Base-by-base conservation (phyloP, 192 early-diverging fungal species). In the Ambispora gerdemannii region DNA sequence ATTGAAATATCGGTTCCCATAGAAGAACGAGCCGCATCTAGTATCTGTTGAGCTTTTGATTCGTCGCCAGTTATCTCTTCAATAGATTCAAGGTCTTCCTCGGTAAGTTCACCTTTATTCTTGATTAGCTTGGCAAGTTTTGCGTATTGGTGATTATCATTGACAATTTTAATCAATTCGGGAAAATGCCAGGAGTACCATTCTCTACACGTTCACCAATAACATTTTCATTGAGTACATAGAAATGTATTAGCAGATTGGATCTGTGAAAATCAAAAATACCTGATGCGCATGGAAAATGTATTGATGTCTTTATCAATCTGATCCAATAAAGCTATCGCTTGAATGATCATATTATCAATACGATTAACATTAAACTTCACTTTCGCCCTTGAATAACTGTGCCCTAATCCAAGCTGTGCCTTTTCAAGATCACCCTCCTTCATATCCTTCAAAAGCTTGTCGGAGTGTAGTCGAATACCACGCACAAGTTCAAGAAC, bases 131-230 rank as follows among this genome's bases (percentile, higher is more conserved):
- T 90, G 67, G 87, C 90, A 65, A 98, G 88, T 67, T 89, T 88
- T 69, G 97, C 96, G 73, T 91, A 99, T 74, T 88, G 84, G 76
- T 86, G 87, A 78, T 96, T 96, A 84, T 99, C 96, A 71, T 81
- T 84, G 72, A 97, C 89, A 74, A 99, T 94, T 83, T 96, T 96
- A 77, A 93, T 88, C 60, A 99, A 80, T 85, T 99, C 96, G 33
- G 97, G 97, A 86, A 99, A 99, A 78, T 99, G 97, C 96, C 96
- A 99, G 64, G 91, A 92, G 82, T 99, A 99, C 97, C 97, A 99
- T 83, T 99, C 97, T 72, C 93, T 93, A 60, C 24, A 13, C 11
- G 71, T 43, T 30, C 50, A 19, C 24, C 1, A 53, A 77, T 68
- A 30, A n/a, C n/a, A n/a, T n/a, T n/a, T n/a, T n/a, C n/a, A n/a